Evolutionary conservation across 1,284 basidiomycete genomes (phyloP), one percentile per base, ranked within the genome.

Genomic region (Wallemia ichthyophaga): DNA sequence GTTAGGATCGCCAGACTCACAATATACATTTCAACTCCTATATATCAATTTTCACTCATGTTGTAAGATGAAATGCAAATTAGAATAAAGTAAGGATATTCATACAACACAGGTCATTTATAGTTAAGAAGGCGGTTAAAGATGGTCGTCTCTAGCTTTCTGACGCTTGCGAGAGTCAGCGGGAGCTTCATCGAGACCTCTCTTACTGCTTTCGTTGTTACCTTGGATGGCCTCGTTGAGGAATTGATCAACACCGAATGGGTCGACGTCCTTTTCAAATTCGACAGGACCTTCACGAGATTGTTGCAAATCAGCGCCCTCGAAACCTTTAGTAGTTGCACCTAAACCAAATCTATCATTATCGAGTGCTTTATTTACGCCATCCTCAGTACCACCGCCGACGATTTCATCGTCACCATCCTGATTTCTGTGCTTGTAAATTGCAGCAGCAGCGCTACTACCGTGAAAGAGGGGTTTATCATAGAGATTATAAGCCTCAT

Each of bases 221-320:
- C 89, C 91, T 23, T 82, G 81, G 75, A 91, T 95, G 15, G 92
- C 94, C 67, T 91, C 87, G 67, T 95, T 86, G 73, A 98, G 76
- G 75, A 98, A 98, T 69, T 94, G 82, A 70, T 94, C 85, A 64
- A 98, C 77, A 63, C 92, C 91, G 68, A 99, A 99, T n/a, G 95
- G 89, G 75, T 98, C 94, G 0, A 82, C 80, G 67, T 98, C 94
- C 74, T 95, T 95, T 73, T 98, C 94, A 67, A 99, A 99, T 68
- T 95, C 88, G 27, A 99, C 94, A n/a, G 94, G 94, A 0, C 94
- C 87, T 64, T 86, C 82, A 62, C 82, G 73, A 31, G 83, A 74
- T 67, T 86, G 84, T 67, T 86, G 83, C 33, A 85, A 82, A 59
- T 74, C 74, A 2, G 83, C 80, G 56, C 89, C 89, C 68, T 91